Percentiles rank a stretch among this genome's conserved stretches.
Evolutionary conservation across 202 grass and related monocot species (phyloP).

Genomic region (Carex arenaria): DNA sequence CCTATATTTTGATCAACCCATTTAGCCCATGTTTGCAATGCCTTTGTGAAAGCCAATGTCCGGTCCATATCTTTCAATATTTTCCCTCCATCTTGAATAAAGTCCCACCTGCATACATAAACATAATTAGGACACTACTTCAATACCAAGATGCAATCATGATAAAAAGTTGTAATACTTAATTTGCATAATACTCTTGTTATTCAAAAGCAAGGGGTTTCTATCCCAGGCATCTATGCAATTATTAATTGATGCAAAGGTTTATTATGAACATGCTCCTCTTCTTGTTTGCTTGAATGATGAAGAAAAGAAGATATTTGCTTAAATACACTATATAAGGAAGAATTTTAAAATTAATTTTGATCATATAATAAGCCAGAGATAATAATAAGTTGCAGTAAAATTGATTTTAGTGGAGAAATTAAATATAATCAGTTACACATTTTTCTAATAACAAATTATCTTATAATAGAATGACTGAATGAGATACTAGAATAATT

Average conservation of each 20-base stretch:
- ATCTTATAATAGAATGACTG: too few relatives aligned
- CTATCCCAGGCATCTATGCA: not conserved
- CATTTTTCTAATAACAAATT: too few relatives aligned
- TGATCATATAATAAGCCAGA: too few relatives aligned
- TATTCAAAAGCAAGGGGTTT: not conserved
- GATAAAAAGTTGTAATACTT: not conserved
- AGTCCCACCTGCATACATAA: constrained; percentile 56
- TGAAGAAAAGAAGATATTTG: not conserved
- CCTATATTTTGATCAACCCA: constrained; percentile 51
- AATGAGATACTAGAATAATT: too few relatives aligned
- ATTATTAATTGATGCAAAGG: not conserved
- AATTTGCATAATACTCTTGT: not conserved
- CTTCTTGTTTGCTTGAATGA: not conserved
- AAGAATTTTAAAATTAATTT: too few relatives aligned
- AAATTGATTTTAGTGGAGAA: too few relatives aligned
- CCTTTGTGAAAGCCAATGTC: constrained; percentile 52
- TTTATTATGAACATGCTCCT: not conserved
- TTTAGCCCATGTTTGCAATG: constrained; percentile 56
- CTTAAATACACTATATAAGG: too few relatives aligned
- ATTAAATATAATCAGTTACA: too few relatives aligned
- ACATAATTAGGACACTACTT: not conserved
- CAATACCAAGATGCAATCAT: not conserved
- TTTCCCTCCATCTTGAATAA: constrained; percentile 29
- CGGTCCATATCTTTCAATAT: constrained; percentile 59
- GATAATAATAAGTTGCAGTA: too few relatives aligned